A percentile compares a stretch with the other conserved stretches of the same genome.
Conservation (phyloP, 768 basidiomycete genomes). For the Kwoniella pini region DNA sequence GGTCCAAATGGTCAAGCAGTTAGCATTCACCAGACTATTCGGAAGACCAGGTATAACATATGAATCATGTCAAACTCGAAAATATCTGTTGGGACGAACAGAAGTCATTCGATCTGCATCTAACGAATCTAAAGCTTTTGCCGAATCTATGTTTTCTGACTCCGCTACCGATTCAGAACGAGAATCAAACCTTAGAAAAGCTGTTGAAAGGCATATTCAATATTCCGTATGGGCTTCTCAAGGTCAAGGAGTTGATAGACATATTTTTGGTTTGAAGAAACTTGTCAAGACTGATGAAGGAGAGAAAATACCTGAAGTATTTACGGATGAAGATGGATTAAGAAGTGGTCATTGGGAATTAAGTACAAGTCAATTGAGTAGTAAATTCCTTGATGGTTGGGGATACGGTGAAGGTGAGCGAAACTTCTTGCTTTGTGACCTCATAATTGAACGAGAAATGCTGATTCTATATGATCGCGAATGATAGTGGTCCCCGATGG, state of each 20-base stretch:
- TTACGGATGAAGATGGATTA: conserved; percentile 69
- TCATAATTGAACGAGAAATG: neutral
- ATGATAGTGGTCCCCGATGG: conserved; percentile 78
- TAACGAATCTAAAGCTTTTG: conserved; percentile 79
- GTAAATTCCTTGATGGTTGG: conserved; percentile 85
- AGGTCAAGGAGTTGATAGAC: conserved; percentile 91
- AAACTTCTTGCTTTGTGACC: neutral
- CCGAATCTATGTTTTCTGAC: conserved; percentile 70
- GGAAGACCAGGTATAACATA: conserved; percentile 77
- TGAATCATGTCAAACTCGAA: conserved; percentile 91
- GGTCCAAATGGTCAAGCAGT: conserved; percentile 92
- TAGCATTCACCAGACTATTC: conserved; percentile 86
- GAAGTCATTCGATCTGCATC: conserved; percentile 90
- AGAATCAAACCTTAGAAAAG: conserved; percentile 69
- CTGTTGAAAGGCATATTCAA: conserved; percentile 77
- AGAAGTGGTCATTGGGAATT: conserved; percentile 87
- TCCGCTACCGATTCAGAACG: conserved; percentile 58
- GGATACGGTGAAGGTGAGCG: conserved; percentile 88
- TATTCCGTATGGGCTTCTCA: conserved; percentile 91
- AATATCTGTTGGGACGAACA: conserved; percentile 84
- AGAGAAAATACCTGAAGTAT: conserved; percentile 72
- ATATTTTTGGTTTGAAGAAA: conserved; percentile 90
- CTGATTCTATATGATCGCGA: neutral
- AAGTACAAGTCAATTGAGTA: conserved; percentile 83
- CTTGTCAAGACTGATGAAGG: conserved; percentile 63